These are phyloP conservation scores for Saccharomyces hybrid DNA, from an alignment of 1,139 yeast species.

Conservation along the genomic window DNA sequence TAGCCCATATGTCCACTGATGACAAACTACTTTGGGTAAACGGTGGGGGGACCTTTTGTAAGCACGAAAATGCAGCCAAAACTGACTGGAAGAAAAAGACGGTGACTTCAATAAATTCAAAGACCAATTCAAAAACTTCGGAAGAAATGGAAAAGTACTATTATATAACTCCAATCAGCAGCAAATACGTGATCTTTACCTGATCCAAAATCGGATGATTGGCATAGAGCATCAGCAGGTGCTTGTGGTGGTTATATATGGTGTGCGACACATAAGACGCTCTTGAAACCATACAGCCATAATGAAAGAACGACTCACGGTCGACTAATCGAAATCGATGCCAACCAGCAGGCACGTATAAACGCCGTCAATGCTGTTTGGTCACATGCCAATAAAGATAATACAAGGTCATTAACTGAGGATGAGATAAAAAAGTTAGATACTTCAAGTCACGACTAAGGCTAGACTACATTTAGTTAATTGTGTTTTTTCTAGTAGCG, in stretches of 20 bases:
- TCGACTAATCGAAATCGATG: neutral
- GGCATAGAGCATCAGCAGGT: neutral
- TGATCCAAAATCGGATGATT: neutral
- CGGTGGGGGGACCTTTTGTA: constrained; percentile 9
- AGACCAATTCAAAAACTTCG: neutral
- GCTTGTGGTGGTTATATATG: constrained; percentile 10
- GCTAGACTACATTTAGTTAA: neutral
- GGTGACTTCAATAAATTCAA: neutral
- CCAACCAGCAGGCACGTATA: neutral
- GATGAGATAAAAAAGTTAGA: neutral
- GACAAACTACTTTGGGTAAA: constrained; percentile 7
- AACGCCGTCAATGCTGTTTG: neutral
- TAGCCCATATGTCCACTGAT: constrained; percentile 1
- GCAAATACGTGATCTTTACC: neutral
- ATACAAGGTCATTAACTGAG: neutral
- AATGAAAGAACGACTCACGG: constrained; percentile 2
- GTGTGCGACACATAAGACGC: constrained; percentile 8
- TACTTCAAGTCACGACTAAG: neutral
- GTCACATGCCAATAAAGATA: neutral
- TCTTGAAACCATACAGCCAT: constrained; percentile 9
- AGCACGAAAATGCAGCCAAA: constrained; percentile 3
- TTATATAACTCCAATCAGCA: neutral
- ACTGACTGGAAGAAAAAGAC: neutral
- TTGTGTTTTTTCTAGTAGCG: neutral
- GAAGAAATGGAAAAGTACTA: neutral